These are phyloP conservation scores for Sclerotinia glacialis DNA, from an alignment of 2,329 filamentous ascomycete species.

Conservation along the genomic window DNA sequence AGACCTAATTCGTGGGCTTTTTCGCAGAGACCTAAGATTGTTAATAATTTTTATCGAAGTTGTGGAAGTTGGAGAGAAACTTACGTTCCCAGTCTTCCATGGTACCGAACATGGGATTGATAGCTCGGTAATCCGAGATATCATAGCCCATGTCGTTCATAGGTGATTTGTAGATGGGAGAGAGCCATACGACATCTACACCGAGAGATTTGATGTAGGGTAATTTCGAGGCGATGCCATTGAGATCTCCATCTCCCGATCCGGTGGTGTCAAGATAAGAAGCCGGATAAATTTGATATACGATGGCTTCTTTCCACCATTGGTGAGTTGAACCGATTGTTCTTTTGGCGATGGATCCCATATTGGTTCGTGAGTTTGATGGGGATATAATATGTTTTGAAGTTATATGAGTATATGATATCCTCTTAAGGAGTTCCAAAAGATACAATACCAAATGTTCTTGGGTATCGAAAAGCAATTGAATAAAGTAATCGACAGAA, in stretches of 20 bases:
- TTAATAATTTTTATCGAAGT: background rate
- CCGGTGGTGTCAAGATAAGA: slow-evolving; percentile 57
- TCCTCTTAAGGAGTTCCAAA: background rate
- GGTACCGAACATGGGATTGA: slow-evolving; percentile 65
- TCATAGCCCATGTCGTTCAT: slow-evolving; percentile 72
- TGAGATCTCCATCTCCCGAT: slow-evolving; percentile 60
- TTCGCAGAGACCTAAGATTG: slow-evolving; percentile 48
- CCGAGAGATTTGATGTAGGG: slow-evolving; percentile 61
- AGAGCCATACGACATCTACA: slow-evolving; percentile 65
- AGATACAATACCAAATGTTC: background rate
- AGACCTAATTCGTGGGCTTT: slow-evolving; percentile 57
- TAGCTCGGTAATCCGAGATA: slow-evolving; percentile 65
- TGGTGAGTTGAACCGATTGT: slow-evolving; percentile 19
- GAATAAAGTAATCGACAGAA: background rate
- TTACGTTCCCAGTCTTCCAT: slow-evolving; percentile 60
- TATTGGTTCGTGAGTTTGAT: background rate
- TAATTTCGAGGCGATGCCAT: slow-evolving; percentile 60
- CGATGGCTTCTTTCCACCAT: slow-evolving; percentile 44
- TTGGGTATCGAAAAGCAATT: background rate
- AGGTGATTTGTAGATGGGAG: slow-evolving; percentile 62
- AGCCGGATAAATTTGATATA: slow-evolving; percentile 60
- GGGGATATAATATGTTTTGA: background rate
- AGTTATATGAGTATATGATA: no score
- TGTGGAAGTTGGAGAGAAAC: background rate
- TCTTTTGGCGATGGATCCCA: slow-evolving; percentile 12